Base-by-base conservation (phyloP, 116 monocot species). In the Dioscorea cayenensis region DNA sequence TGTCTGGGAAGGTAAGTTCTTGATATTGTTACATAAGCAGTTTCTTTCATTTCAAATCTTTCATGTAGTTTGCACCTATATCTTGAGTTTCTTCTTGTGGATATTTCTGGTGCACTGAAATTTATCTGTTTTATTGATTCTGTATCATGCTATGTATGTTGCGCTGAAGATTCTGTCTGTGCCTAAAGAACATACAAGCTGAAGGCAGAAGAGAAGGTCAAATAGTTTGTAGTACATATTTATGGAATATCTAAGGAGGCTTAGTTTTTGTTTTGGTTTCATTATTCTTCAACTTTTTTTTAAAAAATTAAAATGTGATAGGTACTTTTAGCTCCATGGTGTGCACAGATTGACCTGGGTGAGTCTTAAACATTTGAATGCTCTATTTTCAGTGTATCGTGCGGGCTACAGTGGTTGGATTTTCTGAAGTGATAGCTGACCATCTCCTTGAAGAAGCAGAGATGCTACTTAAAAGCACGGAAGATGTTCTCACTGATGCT, bases 381-480 rank as follows among this genome's bases (percentile, higher is more conserved):
- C 55, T 55, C 55, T 55, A 16, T 55, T 55, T 55, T 27, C 73
- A 97, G 96, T 97, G 96, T 75, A 90, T 71, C 65, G 69, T 96
- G 63, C 90, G 88, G 78, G 90, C 86, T 71, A 80, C 84, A 66
- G 84, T 90, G 27, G 67, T 62, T 84, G 88, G 90, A 37, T 88
- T 93, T 64, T 60, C 75, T 69, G 76, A 82, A 70, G 63, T 32
- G 60, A 51, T 78, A 22, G 32, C 27, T 16, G 51, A 71, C 59
- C 60, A 67, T 77, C 27, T 67, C 50, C 70, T 66, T 71, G 76
- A 70, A 23, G 76, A 84, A 72, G 77, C 76, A 71, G 70, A 55
- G 74, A 43, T 77, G 28, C 67, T 76, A 21, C 73, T 79, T 72
- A 82, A 74, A 43, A 75, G 59, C 35, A 14, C 64, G 37, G 80